Evolutionary conservation across 768 basidiomycete species (phyloP), one percentile per base, ranked within the genome.

Genomic region (Pleurotus salmoneostramineus): DNA sequence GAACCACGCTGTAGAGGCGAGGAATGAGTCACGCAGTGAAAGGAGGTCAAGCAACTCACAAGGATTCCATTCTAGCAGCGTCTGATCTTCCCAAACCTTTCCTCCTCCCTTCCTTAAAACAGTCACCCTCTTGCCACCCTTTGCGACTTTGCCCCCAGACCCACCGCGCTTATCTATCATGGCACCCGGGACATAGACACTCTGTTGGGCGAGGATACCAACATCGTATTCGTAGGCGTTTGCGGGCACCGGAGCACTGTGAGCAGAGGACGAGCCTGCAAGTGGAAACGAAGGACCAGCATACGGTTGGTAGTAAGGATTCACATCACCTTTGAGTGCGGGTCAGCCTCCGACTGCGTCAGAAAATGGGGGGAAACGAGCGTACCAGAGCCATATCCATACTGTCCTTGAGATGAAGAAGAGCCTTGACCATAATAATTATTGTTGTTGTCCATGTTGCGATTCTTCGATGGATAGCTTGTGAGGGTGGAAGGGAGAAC

Each of bases 1-100:
- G 76, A 96, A 99, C 95, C 95, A 98, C 11, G 92, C 95, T 96
- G 58, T 5, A 57, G 44, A 43, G 1, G 17, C 27, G 34, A 15
- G 10, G 45, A 44, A 0, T 65, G 33, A 64, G 61, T 64, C 43
- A 56, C 61, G 47, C 35, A 36, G 59, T 35, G 12, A 55, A 14
- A 27, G 6, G 21, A 37, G 7, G 49, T 48, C 49, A n/a, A 56
- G 50, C 2, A 1, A 79, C 91, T 63, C 68, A 97, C 95, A 85
- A 54, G 96, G 91, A 74, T 93, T 97, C 97, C 97, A 99, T 65
- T 99, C 97, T 11, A 98, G 73, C 57, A 99, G 77, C 3, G 94
- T 97, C 73, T 93, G 93, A 70, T 99, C 97, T 71, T 99, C 97
- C 97, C 97, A 99, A 21, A 92, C 88, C 75, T 94, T 95, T 35